Evolutionary conservation across 1,284 basidiomycete genomes (phyloP), one percentile per base, ranked within the genome.

Genomic region (Lignosus rhinocerotis): DNA sequence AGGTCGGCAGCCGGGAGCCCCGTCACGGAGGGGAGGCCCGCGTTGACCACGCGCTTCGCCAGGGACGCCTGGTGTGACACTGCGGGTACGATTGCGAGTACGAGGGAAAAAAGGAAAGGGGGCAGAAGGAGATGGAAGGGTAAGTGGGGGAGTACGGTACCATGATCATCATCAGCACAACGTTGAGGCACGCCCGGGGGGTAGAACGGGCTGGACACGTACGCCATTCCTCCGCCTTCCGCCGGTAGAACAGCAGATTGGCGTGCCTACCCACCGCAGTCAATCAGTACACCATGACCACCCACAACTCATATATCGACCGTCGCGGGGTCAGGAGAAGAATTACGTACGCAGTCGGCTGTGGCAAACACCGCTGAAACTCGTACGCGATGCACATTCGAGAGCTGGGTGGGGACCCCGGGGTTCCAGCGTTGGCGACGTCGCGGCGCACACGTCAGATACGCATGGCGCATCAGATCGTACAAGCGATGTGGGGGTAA

Each of bases 201-300:
- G 48, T 42, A 52, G 50, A 60, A 39, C 42, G 32, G 42, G 57
- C 52, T 49, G 54, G 31, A 47, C 19, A 80, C 87, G 68, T 78
- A 90, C 88, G 72, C 89, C 88, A 91, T 69, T 89, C 86, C 65
- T 85, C 82, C 8, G 87, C 85, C 69, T 89, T 90, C 58, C 73
- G 72, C 17, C 85, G 80, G 62, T 85, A 79, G 66, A 88, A 83
- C n/a, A 82, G 65, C 5, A 80, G 76, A 62, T 76, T 79, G 49
- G 83, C 74, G 63, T 82, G 76, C 42, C 83, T 86, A 60, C 30
- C 32, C 48, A 58, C 58, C 54, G 44, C 60, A 47, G 45, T 41
- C 60, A 61, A 64, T 64, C 60, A 64, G 59, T 52, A 54, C 62
- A 63, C 56, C 54, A 57, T 48, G 51, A 58, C 51, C 62, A 61